These are phyloP conservation scores for Yarrowia sp. DNA, from an alignment of 805 yeast species.

Conservation along the genomic window DNA sequence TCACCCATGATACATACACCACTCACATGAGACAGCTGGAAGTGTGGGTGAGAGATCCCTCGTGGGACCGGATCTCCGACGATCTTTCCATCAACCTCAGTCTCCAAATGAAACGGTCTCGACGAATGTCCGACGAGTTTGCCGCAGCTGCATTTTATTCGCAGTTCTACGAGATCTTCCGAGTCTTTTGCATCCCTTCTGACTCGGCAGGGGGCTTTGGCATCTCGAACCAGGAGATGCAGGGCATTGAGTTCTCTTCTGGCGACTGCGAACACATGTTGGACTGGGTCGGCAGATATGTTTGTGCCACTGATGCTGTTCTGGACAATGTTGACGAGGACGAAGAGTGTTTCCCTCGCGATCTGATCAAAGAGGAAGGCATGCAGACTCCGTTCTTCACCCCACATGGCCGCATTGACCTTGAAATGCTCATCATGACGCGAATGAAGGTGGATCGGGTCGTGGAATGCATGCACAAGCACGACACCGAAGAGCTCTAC, in stretches of 20 bases:
- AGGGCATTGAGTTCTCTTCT: background rate
- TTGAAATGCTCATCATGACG: constrained; percentile 8
- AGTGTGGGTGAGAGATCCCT: background rate
- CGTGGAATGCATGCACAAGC: background rate
- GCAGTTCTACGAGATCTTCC: constrained; percentile 18
- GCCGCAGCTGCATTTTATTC: constrained; percentile 10
- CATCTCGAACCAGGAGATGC: background rate
- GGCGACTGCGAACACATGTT: constrained; percentile 2
- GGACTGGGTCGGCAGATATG: background rate
- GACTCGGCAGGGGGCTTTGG: background rate
- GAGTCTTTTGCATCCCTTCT: background rate
- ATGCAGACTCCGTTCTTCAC: constrained; percentile 10
- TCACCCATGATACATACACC: background rate
- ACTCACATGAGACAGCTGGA: background rate
- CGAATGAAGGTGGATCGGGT: background rate
- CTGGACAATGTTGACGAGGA: background rate
- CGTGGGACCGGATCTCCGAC: background rate
- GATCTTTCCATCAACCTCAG: background rate
- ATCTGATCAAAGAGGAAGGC: background rate
- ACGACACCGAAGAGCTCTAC: background rate
- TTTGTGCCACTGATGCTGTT: background rate
- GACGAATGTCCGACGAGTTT: constrained; percentile 3
- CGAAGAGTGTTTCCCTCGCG: background rate
- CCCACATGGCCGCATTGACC: background rate
- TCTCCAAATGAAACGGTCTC: constrained; percentile 3